A percentile compares a stretch with the other conserved stretches of the same genome.
Conservation (phyloP, 192 early-diverging fungal genomes). For the Funneliformis mosseae region DNA sequence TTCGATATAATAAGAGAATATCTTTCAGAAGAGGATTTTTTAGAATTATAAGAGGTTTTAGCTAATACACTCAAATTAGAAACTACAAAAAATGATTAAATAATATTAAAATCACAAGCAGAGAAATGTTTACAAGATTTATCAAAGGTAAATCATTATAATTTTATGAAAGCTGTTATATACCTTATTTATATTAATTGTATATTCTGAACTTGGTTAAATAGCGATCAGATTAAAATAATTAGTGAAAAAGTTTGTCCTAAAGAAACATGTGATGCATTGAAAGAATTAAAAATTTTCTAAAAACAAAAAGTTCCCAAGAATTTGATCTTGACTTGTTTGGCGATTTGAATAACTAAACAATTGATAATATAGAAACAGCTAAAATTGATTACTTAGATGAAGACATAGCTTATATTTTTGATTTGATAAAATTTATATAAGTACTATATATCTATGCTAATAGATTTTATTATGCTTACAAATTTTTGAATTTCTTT, state of each 20-base stretch:
- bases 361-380: background rate
- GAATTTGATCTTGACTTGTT: conserved; percentile 7
- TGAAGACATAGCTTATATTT: conserved; percentile 26
- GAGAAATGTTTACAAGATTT: conserved; percentile 19
- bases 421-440: conserved; percentile 17
- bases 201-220: background rate
- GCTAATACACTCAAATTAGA: background rate
- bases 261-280: conserved; percentile 2
- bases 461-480: background rate
- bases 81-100: background rate
- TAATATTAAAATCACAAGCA: background rate
- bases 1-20: conserved; percentile 2
- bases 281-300: conserved; percentile 15
- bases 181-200: too few species aligned
- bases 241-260: conserved; percentile 4
- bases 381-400: conserved; percentile 6
- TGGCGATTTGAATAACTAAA: background rate
- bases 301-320: conserved; percentile 4
- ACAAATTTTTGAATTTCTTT: background rate
- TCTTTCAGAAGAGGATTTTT: conserved; percentile 20
- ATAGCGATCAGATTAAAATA: conserved; percentile 10
- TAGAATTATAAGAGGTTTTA: conserved; percentile 19
- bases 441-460: background rate
- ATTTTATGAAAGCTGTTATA: background rate
- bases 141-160: conserved; percentile 20